These are phyloP conservation scores for Eustoma russellianum DNA, from an alignment of 257 asterid genomes.

Conservation along the genomic window DNA sequence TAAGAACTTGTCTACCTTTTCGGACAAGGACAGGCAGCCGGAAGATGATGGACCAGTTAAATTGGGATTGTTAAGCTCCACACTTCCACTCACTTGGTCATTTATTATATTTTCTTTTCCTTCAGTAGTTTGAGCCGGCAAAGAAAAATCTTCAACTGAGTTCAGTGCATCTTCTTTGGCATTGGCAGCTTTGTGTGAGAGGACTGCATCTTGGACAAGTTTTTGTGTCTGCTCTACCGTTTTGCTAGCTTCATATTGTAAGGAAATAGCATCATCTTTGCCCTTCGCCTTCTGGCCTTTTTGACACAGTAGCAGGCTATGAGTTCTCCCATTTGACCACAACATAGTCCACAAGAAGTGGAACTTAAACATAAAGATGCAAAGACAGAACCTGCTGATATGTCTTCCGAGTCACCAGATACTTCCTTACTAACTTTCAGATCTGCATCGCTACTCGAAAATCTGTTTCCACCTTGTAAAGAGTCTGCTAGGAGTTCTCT, in stretches of 20 bases:
- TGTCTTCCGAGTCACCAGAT: conserved; percentile 23
- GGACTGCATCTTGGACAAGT: conserved; percentile 2
- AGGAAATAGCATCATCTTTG: conserved; percentile 22
- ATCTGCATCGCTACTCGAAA: conserved; percentile 20
- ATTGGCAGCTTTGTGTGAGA: neutral
- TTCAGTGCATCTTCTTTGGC: conserved; percentile 19
- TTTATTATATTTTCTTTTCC: conserved; percentile 2
- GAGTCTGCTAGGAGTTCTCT: conserved; percentile 50
- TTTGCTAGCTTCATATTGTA: conserved; percentile 18
- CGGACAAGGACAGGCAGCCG: conserved; percentile 16
- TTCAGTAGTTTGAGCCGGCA: conserved; percentile 15
- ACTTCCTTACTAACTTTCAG: conserved; percentile 22
- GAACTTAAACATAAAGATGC: conserved; percentile 8
- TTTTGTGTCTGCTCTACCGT: conserved; percentile 17
- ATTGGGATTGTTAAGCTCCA: conserved; percentile 4
- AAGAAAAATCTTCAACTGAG: conserved; percentile 21
- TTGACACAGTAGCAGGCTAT: conserved; percentile 28
- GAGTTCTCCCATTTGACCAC: conserved; percentile 10
- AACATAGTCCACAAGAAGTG: conserved; percentile 2
- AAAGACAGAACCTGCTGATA: conserved; percentile 16
- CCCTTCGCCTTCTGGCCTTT: conserved; percentile 48
- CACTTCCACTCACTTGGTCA: conserved; percentile 4
- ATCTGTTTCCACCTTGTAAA: neutral
- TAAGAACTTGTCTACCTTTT: conserved; percentile 41
- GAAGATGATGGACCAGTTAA: conserved; percentile 11